Evolutionary conservation across 2,329 filamentous ascomycete species (phyloP).

Genomic region (Penicillium sp.): DNA sequence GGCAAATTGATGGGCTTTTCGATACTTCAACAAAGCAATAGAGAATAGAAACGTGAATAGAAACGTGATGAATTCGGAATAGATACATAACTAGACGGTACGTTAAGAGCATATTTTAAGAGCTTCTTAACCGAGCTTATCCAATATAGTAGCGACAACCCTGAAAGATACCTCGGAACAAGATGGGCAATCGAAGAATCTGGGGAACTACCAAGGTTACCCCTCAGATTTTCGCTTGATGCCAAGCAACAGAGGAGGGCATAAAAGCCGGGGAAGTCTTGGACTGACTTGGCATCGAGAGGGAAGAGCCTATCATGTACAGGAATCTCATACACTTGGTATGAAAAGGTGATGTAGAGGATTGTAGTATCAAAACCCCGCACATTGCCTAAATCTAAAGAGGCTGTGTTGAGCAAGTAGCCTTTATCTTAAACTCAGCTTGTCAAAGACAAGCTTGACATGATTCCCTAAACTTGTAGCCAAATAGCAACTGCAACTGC

Average conservation of each 20-base stretch:
- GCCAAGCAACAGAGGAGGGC: neutral
- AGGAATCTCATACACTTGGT: neutral
- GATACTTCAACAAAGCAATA: neutral
- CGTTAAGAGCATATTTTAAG: neutral
- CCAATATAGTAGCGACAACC: neutral
- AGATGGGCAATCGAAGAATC: neutral
- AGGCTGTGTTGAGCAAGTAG: neutral
- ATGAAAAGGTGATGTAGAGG: neutral
- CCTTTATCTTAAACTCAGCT: neutral
- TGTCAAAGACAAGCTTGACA: neutral
- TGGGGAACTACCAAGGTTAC: neutral
- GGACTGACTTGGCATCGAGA: neutral
- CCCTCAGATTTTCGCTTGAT: neutral
- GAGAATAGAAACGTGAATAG: neutral
- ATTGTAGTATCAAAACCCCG: neutral
- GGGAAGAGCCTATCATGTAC: neutral
- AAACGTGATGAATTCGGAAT: neutral
- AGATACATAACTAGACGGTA: neutral
- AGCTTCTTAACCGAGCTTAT: neutral
- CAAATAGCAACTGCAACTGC: neutral
- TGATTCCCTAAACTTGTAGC: neutral
- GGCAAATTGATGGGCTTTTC: neutral
- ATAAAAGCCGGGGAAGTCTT: neutral
- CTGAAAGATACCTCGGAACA: neutral
- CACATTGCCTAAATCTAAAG: neutral